These are phyloP conservation scores for Dothiorella sarmentorum DNA, from an alignment of 2,329 filamentous ascomycete genomes.

Conservation along the genomic window DNA sequence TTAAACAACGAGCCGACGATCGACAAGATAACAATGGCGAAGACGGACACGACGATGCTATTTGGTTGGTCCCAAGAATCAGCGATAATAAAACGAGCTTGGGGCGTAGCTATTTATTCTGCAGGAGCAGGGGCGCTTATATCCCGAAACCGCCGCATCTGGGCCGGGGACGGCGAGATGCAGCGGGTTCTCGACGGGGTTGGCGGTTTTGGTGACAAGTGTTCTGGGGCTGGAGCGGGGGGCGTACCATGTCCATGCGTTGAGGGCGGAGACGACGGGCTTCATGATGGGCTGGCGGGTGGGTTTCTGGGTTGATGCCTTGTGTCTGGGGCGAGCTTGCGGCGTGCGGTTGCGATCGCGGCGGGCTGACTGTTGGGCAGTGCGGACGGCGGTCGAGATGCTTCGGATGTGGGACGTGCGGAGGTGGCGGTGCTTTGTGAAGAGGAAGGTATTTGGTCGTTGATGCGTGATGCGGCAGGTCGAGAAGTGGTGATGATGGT, in stretches of 20 bases:
- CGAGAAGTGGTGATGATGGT: not conserved
- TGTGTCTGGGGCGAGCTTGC: conserved; percentile 3
- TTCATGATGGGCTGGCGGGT: conserved; percentile 67
- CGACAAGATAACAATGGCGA: conserved; percentile 63
- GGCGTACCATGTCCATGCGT: conserved; percentile 92
- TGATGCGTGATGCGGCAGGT: not conserved
- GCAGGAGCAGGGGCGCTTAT: not conserved
- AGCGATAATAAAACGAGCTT: too few relatives aligned
- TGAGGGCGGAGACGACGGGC: conserved; percentile 85
- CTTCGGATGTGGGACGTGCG: not conserved
- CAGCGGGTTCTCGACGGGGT: too few relatives aligned
- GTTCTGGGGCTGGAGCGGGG: conserved; percentile 29
- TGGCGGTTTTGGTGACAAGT: not conserved
- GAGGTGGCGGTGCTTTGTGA: not conserved
- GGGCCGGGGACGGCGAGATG: too few relatives aligned
- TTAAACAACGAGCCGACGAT: conserved; percentile 71
- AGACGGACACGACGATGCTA: conserved; percentile 69
- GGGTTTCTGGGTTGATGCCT: not conserved
- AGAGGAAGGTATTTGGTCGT: not conserved
- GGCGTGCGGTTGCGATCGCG: not conserved
- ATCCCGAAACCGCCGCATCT: too few relatives aligned
- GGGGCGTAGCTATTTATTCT: too few relatives aligned
- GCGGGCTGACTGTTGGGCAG: not conserved
- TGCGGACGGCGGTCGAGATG: not conserved
- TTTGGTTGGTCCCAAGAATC: too few relatives aligned